phyloP scores from a whole-genome alignment of 202 grass and related monocot genomes.

The Carex sylvatica region DNA sequence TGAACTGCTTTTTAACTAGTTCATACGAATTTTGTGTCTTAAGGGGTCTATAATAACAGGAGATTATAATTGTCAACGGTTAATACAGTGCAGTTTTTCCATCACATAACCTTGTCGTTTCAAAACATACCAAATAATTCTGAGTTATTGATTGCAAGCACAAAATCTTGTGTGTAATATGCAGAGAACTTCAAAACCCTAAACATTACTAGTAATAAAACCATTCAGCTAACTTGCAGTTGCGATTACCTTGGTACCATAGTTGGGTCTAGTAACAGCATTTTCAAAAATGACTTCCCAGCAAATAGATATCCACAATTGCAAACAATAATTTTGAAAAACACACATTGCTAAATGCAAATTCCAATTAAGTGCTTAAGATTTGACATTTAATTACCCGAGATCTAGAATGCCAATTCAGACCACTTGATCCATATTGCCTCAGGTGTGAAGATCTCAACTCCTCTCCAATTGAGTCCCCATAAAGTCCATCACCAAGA shows the following conservation, averaged over 20 bases:
- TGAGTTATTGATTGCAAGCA: neutral
- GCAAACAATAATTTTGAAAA: slow-evolving; percentile 2
- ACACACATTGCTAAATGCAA: slow-evolving; percentile 8
- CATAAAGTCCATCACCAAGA: slow-evolving; percentile 61
- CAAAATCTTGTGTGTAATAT: neutral
- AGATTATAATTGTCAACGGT: neutral
- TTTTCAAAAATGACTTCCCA: neutral
- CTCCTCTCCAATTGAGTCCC: slow-evolving; percentile 52
- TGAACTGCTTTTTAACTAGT: neutral
- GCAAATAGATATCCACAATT: neutral
- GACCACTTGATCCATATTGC: slow-evolving; percentile 62
- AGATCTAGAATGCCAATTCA: slow-evolving; percentile 90
- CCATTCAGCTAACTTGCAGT: neutral
- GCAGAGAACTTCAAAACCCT: neutral
- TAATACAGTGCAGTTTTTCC: neutral
- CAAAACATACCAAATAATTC: neutral
- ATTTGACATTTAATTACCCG: slow-evolving; percentile 47
- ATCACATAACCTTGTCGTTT: neutral
- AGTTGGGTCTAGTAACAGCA: neutral
- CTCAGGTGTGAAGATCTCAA: slow-evolving; percentile 62
- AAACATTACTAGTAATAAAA: neutral
- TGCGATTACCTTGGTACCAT: neutral
- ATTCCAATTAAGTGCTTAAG: slow-evolving; percentile 10
- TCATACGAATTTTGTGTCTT: neutral
- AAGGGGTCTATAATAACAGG: neutral